Conservation (phyloP, 2,329 filamentous ascomycete species). For the Xylaria sp. region DNA sequence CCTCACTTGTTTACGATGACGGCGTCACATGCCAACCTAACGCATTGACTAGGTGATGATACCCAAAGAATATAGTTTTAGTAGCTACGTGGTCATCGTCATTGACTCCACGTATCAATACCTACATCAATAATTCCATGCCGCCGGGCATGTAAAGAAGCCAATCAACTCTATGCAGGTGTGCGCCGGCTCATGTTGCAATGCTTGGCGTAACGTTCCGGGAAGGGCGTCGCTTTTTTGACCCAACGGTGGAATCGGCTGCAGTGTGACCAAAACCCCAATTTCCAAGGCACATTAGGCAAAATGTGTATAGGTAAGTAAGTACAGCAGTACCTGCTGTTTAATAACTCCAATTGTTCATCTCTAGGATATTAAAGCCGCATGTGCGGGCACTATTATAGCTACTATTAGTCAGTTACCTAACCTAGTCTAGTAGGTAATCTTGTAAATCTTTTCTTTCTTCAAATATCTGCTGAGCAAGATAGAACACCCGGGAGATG, state of each 20-base stretch:
- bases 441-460: not conserved
- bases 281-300: constrained; percentile 28
- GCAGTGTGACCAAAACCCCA: constrained; percentile 15
- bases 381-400: not conserved
- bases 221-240: not conserved
- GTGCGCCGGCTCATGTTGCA: not conserved
- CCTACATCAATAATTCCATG: not conserved
- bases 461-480: not conserved
- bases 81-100: constrained; percentile 17
- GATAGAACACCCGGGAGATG: not conserved
- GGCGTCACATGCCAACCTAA: constrained; percentile 8
- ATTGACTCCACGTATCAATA: constrained; percentile 20
- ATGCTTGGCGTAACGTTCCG: constrained; percentile 12
- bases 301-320: constrained; percentile 5
- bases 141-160: not conserved
- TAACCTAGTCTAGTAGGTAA: not conserved
- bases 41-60: not conserved
- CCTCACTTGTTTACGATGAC: constrained; percentile 15
- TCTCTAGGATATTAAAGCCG: not conserved
- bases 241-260: not conserved
- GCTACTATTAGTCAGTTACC: not conserved
- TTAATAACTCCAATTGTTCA: not conserved
- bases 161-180: constrained; percentile 10
- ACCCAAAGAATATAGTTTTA: not conserved
- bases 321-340: not conserved